Conservation (phyloP, 495 filamentous ascomycete species). For the Aspergillus biplanus region DNA sequence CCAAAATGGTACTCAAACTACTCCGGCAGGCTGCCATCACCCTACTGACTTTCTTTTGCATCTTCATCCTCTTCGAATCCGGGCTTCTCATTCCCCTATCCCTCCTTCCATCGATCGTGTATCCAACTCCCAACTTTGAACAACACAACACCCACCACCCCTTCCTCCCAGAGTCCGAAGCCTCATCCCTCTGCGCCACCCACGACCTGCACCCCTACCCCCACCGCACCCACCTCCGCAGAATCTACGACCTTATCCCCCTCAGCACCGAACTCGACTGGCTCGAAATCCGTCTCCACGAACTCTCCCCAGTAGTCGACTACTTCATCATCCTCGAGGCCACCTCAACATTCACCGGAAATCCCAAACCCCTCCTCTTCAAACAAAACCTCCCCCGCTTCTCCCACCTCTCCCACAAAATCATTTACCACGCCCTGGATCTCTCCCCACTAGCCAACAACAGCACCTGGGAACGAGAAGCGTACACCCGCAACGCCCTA, state of each 20-base stretch:
- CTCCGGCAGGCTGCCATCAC: background rate
- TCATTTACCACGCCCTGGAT: constrained; percentile 57
- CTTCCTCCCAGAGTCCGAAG: background rate
- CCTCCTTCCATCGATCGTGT: background rate
- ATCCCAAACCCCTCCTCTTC: constrained; percentile 51
- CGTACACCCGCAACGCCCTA: constrained; percentile 8
- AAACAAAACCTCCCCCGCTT: constrained; percentile 44
- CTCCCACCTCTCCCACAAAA: constrained; percentile 49
- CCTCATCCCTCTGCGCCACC: background rate
- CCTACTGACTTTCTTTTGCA: background rate
- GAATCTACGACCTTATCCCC: constrained; percentile 59
- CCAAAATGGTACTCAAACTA: background rate
- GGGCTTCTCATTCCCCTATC: background rate
- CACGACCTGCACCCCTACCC: constrained; percentile 19
- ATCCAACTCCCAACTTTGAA: background rate
- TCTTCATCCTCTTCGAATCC: background rate
- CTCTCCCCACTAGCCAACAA: background rate
- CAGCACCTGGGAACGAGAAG: constrained; percentile 10
- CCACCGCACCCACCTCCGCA: constrained; percentile 34
- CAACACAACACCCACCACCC: background rate
- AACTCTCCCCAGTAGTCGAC: constrained; percentile 52
- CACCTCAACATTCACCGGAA: constrained; percentile 51
- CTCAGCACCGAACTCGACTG: constrained; percentile 60
- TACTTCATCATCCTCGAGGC: constrained; percentile 62
- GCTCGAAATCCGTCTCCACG: constrained; percentile 61